Percentiles rank a stretch among this genome's conserved stretches.
These are phyloP conservation scores for Coprinopsis cinerea DNA, from an alignment of 768 basidiomycete genomes.

Conservation along the genomic window DNA sequence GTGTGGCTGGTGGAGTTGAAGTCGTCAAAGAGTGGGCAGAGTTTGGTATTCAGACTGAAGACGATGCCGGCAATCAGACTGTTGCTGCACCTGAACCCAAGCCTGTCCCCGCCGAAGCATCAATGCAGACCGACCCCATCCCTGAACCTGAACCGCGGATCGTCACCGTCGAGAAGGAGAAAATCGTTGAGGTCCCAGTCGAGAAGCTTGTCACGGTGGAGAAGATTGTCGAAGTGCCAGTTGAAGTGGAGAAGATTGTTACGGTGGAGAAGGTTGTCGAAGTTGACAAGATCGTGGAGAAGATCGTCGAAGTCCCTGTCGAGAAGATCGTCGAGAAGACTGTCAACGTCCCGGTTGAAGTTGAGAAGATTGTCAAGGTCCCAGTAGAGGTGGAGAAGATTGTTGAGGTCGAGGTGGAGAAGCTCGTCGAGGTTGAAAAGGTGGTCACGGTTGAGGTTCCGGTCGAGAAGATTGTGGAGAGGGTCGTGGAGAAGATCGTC, in stretches of 20 bases:
- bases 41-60: constrained; percentile 63
- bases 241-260: constrained; percentile 1
- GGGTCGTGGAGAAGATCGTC: constrained; percentile 7
- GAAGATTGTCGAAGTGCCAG: constrained; percentile 1
- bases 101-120: constrained; percentile 22
- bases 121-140: constrained; percentile 46
- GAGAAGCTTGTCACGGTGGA: constrained; percentile 30
- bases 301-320: constrained; percentile 6
- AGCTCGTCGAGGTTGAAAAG: constrained; percentile 27
- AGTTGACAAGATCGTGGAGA: constrained; percentile 2
- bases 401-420: constrained; percentile 21
- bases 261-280: constrained; percentile 3
- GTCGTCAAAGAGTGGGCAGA: constrained; percentile 45
- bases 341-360: constrained; percentile 1
- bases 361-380: constrained; percentile 8
- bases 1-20: constrained; percentile 29
- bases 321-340: constrained; percentile 3
- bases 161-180: constrained; percentile 22
- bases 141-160: constrained; percentile 14
- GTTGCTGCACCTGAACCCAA: not conserved
- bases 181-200: constrained; percentile 31
- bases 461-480: constrained; percentile 11
- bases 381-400: constrained; percentile 10
- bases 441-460: constrained; percentile 23
- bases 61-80: constrained; percentile 7